phyloP scores from a whole-genome alignment of 2,329 filamentous ascomycete genomes.

The Epichloe amarillans region DNA sequence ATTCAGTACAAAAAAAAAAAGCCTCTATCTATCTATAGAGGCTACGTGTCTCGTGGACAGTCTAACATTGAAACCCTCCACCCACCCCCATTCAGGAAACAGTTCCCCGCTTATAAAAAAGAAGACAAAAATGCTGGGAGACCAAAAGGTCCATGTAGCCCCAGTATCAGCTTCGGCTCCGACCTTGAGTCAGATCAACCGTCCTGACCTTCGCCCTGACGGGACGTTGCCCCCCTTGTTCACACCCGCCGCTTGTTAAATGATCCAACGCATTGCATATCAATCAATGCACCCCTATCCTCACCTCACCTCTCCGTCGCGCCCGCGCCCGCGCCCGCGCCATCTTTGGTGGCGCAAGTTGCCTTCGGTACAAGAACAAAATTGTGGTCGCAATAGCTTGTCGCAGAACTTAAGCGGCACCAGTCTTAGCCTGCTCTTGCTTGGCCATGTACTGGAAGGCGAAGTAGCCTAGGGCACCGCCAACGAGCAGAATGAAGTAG shows the following conservation, averaged over 20 bases:
- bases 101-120: conserved; percentile 1
- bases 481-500: conserved; percentile 69
- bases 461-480: conserved; percentile 63
- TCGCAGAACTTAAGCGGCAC: not conserved
- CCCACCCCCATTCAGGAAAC: not conserved
- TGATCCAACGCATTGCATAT: not conserved
- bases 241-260: not conserved
- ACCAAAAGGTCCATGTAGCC: not conserved
- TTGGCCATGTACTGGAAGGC: conserved; percentile 68
- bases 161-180: not conserved
- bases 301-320: not conserved
- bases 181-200: not conserved
- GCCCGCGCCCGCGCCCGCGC: not conserved
- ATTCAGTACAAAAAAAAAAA: conserved; percentile 4
- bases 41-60: not conserved
- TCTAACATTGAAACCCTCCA: not conserved
- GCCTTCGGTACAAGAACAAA: not conserved
- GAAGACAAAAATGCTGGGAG: conserved; percentile 1
- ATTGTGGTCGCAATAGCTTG: not conserved
- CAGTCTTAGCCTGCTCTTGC: conserved; percentile 22
- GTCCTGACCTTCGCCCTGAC: not conserved
- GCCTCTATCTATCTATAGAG: conserved; percentile 2
- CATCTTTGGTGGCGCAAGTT: not conserved
- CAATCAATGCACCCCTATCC: not conserved
- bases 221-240: not conserved